Percentiles rank a stretch among this genome's conserved stretches.
These are phyloP conservation scores for Cymbopogon flexuosus DNA, from an alignment of 202 grass and related monocot species.

Conservation along the genomic window DNA sequence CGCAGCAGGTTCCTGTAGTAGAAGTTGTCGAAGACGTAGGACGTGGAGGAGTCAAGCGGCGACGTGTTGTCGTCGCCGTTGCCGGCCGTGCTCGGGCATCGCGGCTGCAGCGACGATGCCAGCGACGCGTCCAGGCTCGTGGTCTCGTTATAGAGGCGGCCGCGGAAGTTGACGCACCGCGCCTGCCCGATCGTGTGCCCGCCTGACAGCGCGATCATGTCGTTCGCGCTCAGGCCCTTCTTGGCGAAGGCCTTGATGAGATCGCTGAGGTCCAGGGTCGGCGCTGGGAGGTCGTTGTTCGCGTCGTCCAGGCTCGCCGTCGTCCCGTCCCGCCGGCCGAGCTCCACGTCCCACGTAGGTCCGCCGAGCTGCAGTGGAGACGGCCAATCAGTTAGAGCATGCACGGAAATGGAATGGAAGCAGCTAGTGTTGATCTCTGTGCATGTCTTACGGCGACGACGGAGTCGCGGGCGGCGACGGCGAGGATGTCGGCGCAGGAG, in stretches of 20 bases:
- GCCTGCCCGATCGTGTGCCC: slow-evolving; percentile 83
- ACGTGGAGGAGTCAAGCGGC: slow-evolving; percentile 57
- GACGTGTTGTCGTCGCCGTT: slow-evolving; percentile 52
- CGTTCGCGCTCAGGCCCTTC: slow-evolving; percentile 47
- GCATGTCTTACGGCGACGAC: slow-evolving; percentile 50
- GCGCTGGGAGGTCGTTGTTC: slow-evolving; percentile 53
- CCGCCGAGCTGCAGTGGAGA: slow-evolving; percentile 48
- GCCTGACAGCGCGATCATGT: slow-evolving; percentile 65
- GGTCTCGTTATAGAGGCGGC: slow-evolving; percentile 69
- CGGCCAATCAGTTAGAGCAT: neutral
- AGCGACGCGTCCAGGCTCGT: slow-evolving; percentile 52
- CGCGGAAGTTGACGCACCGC: slow-evolving; percentile 60
- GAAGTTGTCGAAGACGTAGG: slow-evolving; percentile 78
- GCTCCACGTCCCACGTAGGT: slow-evolving; percentile 67
- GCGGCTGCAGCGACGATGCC: slow-evolving; percentile 44
- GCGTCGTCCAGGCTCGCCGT: slow-evolving; percentile 54
- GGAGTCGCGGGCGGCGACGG: slow-evolving; percentile 56
- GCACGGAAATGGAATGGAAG: neutral
- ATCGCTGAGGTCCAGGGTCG: slow-evolving; percentile 36
- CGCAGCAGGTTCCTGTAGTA: slow-evolving; percentile 68
- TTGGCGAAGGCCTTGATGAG: slow-evolving; percentile 52
- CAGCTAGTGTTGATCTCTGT: too few species aligned
- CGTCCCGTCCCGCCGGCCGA: slow-evolving; percentile 53
- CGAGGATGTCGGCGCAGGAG: slow-evolving; percentile 66
- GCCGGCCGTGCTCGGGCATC: slow-evolving; percentile 36